Evolutionary conservation across 306 rosid species (phyloP), one percentile per base, ranked within the genome.

Genomic region (barrel medic (Medicago truncatula)): DNA sequence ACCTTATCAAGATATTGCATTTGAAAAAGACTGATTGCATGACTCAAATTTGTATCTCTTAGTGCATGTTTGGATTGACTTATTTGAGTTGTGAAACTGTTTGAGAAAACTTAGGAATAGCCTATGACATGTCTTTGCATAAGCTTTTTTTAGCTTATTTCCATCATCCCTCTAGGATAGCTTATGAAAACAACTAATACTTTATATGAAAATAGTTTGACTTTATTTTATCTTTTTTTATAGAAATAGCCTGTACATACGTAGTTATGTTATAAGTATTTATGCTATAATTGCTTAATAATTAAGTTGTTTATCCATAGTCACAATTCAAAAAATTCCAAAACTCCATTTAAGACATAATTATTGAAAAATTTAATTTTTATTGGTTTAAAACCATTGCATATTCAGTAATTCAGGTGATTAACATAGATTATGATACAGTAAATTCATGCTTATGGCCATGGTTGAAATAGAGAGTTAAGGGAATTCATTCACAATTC

Each of bases 1-100:
- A 52, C 34, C 75, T 77, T 77, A 40, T 52, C 62, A 50, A 75
- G 4, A 38, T 14, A 63, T 63, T 50, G 57, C 20, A 50, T n/a
- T 50, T 50, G 57, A 15, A 50, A 50, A n/a, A n/a, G 20, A 50
- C 21, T n/a, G 9, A 50, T 50, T 50, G 8, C 57, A 50, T 50
- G 18, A n/a, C 57, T 50, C 9, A 58, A 21, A 5, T 21, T 12
- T 58, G 1, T 11, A 21, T 57, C 63, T 57, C 36, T 4, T 21
- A 21, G 1, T 9, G 18, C 20, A 20, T 52, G 3, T 52, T 2
- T 52, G 58, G 58, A 16, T 52, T 52, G 8, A 52, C 18, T 52
- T 52, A 16, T 6, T 52, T 52, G 46, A 41, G 46, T 41, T 41
- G 12, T 41, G 10, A 41, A 41, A 41, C 46, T 41, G 46, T 41